Conservation (phyloP, 2,329 filamentous ascomycete species). For the Xylariaceae sp. region DNA sequence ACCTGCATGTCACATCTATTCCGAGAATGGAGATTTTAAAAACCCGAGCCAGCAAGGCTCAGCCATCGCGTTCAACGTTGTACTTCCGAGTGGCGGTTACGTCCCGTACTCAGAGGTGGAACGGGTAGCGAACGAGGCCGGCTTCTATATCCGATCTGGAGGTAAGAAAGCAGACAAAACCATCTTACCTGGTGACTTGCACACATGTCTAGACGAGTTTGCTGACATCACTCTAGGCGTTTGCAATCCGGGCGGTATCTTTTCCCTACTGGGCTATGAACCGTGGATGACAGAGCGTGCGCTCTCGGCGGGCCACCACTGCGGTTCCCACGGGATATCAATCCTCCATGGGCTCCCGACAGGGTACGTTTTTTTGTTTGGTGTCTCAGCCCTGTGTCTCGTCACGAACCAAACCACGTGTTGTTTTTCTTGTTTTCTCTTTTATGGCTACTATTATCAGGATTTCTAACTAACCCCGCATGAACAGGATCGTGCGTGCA, state of each 20-base stretch:
- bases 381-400: neutral
- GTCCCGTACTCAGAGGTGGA: conserved; percentile 57
- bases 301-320: conserved; percentile 53
- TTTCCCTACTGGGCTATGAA: conserved; percentile 45
- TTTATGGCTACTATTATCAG: too few relatives aligned
- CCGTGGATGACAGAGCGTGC: conserved; percentile 50
- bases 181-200: neutral
- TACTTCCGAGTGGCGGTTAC: conserved; percentile 46
- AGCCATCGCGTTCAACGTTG: conserved; percentile 60
- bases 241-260: conserved; percentile 44
- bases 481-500: conserved; percentile 49
- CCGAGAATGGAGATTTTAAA: conserved; percentile 45
- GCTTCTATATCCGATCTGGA: conserved; percentile 58
- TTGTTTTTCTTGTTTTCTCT: neutral
- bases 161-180: conserved; percentile 30
- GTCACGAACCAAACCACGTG: neutral
- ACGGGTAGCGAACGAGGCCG: conserved; percentile 46
- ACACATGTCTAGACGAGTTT: neutral
- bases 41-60: conserved; percentile 52
- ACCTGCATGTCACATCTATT: conserved; percentile 51
- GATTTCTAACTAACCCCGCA: too few relatives aligned
- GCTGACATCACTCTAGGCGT: conserved; percentile 34
- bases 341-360: conserved; percentile 51
- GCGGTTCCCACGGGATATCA: conserved; percentile 48
- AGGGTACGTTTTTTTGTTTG: conserved; percentile 35